Evolutionary conservation across 2,329 filamentous ascomycete species (phyloP).

Genomic region (Orbilia oligospora): DNA sequence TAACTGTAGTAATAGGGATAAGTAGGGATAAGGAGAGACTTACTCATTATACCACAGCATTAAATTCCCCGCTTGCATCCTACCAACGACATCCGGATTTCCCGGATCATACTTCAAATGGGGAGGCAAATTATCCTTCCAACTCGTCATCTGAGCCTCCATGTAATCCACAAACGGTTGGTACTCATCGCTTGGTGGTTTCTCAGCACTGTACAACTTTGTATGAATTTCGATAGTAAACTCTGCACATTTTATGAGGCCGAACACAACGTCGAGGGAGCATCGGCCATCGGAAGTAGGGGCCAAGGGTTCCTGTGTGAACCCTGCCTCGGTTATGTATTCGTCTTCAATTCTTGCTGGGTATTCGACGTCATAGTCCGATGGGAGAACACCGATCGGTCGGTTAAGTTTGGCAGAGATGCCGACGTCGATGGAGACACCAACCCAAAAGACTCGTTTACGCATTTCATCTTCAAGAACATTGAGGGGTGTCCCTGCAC

Average conservation of each 20-base stretch:
- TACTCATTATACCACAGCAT: constrained; percentile 72
- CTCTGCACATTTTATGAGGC: constrained; percentile 72
- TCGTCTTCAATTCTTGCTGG: constrained; percentile 81
- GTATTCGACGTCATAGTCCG: constrained; percentile 84
- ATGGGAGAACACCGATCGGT: constrained; percentile 80
- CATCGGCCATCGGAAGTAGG: constrained; percentile 71
- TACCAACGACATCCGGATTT: constrained; percentile 67
- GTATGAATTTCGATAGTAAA: constrained; percentile 81
- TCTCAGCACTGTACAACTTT: constrained; percentile 80
- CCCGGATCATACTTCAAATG: constrained; percentile 71
- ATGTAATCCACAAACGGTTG: constrained; percentile 75
- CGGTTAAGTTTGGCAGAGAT: constrained; percentile 81
- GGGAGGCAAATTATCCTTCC: constrained; percentile 76
- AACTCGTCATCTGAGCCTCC: constrained; percentile 76
- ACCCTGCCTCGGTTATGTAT: constrained; percentile 75
- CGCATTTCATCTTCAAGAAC: constrained; percentile 80
- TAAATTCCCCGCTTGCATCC: constrained; percentile 72
- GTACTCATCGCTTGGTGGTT: constrained; percentile 75
- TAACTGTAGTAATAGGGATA: not conserved
- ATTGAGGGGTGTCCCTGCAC: constrained; percentile 68
- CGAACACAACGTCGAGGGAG: constrained; percentile 72
- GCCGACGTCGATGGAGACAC: constrained; percentile 77
- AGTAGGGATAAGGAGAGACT: constrained; percentile 38
- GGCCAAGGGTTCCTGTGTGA: constrained; percentile 71
- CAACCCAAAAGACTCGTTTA: constrained; percentile 82